phyloP scores from a whole-genome alignment of 1,139 yeast genomes.

The Geotrichum citri-aurantii region DNA sequence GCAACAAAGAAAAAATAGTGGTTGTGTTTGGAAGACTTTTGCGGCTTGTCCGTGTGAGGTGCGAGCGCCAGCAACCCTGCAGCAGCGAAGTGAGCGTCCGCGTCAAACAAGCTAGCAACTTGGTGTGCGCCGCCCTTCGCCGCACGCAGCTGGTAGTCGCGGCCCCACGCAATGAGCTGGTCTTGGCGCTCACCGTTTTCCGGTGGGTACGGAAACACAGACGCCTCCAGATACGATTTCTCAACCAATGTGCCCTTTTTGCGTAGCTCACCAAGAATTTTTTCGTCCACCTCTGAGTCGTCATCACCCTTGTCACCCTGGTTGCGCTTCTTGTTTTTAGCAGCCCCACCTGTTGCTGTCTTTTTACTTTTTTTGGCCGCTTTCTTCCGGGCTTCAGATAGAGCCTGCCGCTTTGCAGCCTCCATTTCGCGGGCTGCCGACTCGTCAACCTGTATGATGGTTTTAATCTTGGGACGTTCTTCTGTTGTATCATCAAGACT shows the following conservation, averaged over 20 bases:
- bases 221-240: slow-evolving; percentile 32
- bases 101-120: slow-evolving; percentile 43
- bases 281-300: slow-evolving; percentile 38
- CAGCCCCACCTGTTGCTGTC: neutral
- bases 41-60: slow-evolving; percentile 48
- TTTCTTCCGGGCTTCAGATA: neutral
- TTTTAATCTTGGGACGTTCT: slow-evolving; percentile 29
- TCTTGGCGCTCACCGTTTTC: slow-evolving; percentile 35
- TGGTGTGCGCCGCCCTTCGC: slow-evolving; percentile 34
- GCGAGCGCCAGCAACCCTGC: slow-evolving; percentile 73
- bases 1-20: slow-evolving; percentile 71
- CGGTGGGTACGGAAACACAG: slow-evolving; percentile 48
- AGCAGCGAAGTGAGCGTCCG: slow-evolving; percentile 61
- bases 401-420: slow-evolving; percentile 4
- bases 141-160: slow-evolving; percentile 46
- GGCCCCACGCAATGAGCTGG: slow-evolving; percentile 53
- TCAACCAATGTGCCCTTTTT: slow-evolving; percentile 40
- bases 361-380: neutral
- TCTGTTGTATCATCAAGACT: slow-evolving; percentile 37
- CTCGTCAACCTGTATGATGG: slow-evolving; percentile 23
- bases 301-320: slow-evolving; percentile 1
- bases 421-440: slow-evolving; percentile 3
- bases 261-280: slow-evolving; percentile 42
- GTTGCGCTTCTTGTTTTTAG: neutral
- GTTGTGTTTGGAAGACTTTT: slow-evolving; percentile 59